Evolutionary conservation across 345 rosid species (phyloP), one percentile per base, ranked within the genome.

Genomic region (Arabidopsis suecica): DNA sequence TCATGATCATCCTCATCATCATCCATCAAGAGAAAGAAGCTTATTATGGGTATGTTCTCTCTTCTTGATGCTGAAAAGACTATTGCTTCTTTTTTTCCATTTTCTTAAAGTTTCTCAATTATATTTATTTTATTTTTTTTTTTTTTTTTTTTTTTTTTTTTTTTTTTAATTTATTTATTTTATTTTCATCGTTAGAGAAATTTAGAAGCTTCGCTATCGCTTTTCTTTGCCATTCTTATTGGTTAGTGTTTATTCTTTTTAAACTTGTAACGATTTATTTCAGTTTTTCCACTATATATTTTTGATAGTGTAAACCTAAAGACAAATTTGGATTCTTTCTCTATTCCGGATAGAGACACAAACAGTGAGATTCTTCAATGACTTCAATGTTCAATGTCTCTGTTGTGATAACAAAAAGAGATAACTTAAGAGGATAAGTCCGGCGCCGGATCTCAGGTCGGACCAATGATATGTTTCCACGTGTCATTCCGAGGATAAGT

Each of bases 291-390:
- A 25, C 42, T 14, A 49, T 50, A 49, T 37, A 11, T 33, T 18
- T n/a, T 22, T 12, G 9, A 48, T 44, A 23, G 25, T 22, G 11
- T 42, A 55, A 64, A 23, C 48, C 14, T 57, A 76, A 11, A 5
- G 75, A 61, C 50, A 69, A 42, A 54, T 44, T 36, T 44, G 60
- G 33, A 70, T 71, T 63, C 61, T 63, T 70, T 69, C 14, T 54
- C 59, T 16, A 11, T 33, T 60, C 44, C 28, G 75, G 67, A 65
- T 64, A 77, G 22, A 49, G 55, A 57, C 61, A 65, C 71, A 48
- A 64, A 71, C 76, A 71, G 76, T 77, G 67, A 71, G 80, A 71
- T 77, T 77, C 76, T 77, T 71, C 36, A 22, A 48, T 48, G 33
- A 38, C 54, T 56, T 70, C 28, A 55, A 14, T 28, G 66, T 70